These are phyloP conservation scores for Chenopodium quinoa DNA, from an alignment of 148 eudicot genomes.

Conservation along the genomic window DNA sequence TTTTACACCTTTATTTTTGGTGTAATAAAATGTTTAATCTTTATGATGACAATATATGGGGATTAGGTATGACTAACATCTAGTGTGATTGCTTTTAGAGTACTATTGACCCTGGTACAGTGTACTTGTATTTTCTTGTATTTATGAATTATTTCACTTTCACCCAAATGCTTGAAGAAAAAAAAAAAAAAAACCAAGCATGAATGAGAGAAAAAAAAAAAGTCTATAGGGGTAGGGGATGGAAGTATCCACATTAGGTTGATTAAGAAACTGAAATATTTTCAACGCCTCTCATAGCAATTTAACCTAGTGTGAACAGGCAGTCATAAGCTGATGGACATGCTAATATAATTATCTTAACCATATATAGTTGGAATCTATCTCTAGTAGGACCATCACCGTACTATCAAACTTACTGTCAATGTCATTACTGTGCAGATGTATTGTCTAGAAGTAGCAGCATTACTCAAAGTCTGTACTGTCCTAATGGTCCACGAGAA, in stretches of 20 bases:
- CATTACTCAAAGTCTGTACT: not conserved
- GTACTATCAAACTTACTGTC: not conserved
- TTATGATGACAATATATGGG: not conserved
- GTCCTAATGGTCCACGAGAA: not conserved
- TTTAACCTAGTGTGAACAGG: not conserved
- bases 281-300: not conserved
- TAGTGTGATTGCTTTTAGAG: not conserved
- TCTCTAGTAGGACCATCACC: not conserved
- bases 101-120: too few species aligned
- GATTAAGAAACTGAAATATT: not conserved
- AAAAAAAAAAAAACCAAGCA: not conserved
- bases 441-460: not conserved
- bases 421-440: not conserved
- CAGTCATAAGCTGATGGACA: not conserved
- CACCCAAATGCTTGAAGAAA: too few species aligned
- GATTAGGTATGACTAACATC: not conserved
- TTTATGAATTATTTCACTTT: too few species aligned
- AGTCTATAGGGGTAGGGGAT: not conserved
- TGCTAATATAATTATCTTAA: not conserved
- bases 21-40: not conserved
- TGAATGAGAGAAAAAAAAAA: not conserved
- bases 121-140: not conserved
- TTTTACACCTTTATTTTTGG: too few species aligned
- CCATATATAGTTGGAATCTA: not conserved
- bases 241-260: not conserved